These are phyloP conservation scores for Boletus vinaceobasis DNA, from an alignment of 768 basidiomycete species.

Conservation along the genomic window DNA sequence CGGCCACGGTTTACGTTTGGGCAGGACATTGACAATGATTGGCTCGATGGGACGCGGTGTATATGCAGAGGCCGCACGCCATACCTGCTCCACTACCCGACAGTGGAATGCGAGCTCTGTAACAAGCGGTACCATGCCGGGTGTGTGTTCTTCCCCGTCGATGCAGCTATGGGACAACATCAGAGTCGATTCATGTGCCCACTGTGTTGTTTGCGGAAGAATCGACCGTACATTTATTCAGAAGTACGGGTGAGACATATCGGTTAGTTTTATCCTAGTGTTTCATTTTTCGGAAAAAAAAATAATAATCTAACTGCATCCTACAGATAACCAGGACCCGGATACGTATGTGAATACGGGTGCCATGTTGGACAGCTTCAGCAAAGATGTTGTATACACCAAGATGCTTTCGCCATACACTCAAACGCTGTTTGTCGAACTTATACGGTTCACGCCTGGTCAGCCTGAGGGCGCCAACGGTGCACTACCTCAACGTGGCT, in stretches of 20 bases:
- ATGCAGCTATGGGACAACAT: slow-evolving; percentile 34
- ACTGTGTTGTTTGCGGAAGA: slow-evolving; percentile 74
- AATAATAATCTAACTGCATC: slow-evolving; percentile 11
- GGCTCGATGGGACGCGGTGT: slow-evolving; percentile 73
- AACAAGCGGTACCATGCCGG: slow-evolving; percentile 64
- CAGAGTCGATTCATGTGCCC: slow-evolving; percentile 62
- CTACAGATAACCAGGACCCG: slow-evolving; percentile 41
- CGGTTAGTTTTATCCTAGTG: slow-evolving; percentile 38
- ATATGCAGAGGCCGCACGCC: slow-evolving; percentile 70
- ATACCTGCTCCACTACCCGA: slow-evolving; percentile 58
- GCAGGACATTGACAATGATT: slow-evolving; percentile 72
- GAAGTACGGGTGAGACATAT: slow-evolving; percentile 71
- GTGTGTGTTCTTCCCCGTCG: slow-evolving; percentile 70
- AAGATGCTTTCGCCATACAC: slow-evolving; percentile 60
- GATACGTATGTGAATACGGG: slow-evolving; percentile 70
- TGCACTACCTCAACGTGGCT: slow-evolving; percentile 13
- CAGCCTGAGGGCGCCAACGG: slow-evolving; percentile 28
- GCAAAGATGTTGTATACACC: slow-evolving; percentile 68
- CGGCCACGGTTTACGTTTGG: slow-evolving; percentile 67
- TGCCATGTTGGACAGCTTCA: slow-evolving; percentile 71
- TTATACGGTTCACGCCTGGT: slow-evolving; percentile 45
- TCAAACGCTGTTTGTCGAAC: slow-evolving; percentile 71
- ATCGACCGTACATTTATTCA: slow-evolving; percentile 64
- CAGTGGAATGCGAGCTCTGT: slow-evolving; percentile 67
- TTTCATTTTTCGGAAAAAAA: neutral